These are phyloP conservation scores for Glomus cerebriforme DNA, from an alignment of 192 early-diverging fungal species.

Conservation along the genomic window DNA sequence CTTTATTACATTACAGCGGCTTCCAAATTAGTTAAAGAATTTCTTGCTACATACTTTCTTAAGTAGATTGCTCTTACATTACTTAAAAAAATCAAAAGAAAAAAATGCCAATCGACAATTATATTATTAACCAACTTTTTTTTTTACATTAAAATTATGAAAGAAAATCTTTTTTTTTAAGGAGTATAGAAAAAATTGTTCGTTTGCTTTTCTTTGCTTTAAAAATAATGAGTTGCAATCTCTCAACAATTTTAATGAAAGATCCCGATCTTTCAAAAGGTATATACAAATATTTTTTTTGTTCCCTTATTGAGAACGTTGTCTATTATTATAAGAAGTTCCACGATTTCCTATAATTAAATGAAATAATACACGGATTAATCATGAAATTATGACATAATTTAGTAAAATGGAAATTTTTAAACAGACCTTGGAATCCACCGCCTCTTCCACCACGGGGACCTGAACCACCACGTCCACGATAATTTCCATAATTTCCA, in stretches of 20 bases:
- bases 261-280: not conserved
- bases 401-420: not conserved
- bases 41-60: not conserved
- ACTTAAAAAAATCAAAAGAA: not conserved
- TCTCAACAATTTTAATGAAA: not conserved
- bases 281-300: not conserved
- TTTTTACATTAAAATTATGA: not conserved
- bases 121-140: not conserved
- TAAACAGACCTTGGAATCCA: constrained; percentile 15
- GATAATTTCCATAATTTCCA: not conserved
- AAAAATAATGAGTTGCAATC: not conserved
- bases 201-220: constrained; percentile 20
- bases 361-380: not conserved
- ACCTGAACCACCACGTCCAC: constrained; percentile 8
- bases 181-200: constrained; percentile 1
- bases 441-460: not conserved
- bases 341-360: not conserved
- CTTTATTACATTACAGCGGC: not conserved
- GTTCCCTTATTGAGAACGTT: not conserved
- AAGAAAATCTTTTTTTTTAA: not conserved
- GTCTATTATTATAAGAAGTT: not conserved
- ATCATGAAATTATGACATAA: not conserved
- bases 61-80: not conserved
- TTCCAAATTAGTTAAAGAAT: not conserved
- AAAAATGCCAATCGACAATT: constrained; percentile 16